Evolutionary conservation across 805 yeast species (phyloP), one percentile per base, ranked within the genome.

Genomic region (Grigorovia humatica): DNA sequence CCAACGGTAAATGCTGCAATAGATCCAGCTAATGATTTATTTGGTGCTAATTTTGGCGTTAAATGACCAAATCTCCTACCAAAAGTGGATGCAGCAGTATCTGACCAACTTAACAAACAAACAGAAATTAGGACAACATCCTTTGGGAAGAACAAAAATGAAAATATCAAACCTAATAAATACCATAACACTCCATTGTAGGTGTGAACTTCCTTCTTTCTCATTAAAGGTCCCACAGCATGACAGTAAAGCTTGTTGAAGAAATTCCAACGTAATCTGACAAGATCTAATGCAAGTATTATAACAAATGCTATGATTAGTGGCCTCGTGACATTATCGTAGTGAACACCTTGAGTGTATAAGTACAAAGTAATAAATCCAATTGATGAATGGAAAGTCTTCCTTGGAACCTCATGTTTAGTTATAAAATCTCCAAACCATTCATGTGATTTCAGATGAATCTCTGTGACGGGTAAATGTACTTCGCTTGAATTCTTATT

Each of bases 41-140:
- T 79, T 55, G 77, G 74, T 7, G 84, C 76, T 19, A 91, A 67
- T 62, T 83, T 81, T 43, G 95, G 95, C 8, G 96, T 88, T 56
- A 83, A 75, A 60, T 85, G 77, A 9, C 98, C 98, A 66, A 71
- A 91, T 51, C 78, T 78, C 57, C 99, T 77, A 43, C 99, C 99
- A 62, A 90, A 70, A 0, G 96, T 88, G 2, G 96, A 88, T 2
- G 99, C 99, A 2, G 97, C 91, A 9, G 98, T 88, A 64, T 93
- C 99, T 5, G 96, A 89, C 98, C 98, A 93, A 63, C 96, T 86
- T 55, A 93, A 76, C 48, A 91, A 72, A 57, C 89, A 74, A 2
- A 89, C 81, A 20, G 95, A 75, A 72, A 88, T 75, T 29, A 90
- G 72, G 0, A 83, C 74, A 48, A 93, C 82, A 62, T 93, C 99